These are phyloP conservation scores for Wickerhamomyces silvicola DNA, from an alignment of 805 yeast genomes.

Conservation along the genomic window DNA sequence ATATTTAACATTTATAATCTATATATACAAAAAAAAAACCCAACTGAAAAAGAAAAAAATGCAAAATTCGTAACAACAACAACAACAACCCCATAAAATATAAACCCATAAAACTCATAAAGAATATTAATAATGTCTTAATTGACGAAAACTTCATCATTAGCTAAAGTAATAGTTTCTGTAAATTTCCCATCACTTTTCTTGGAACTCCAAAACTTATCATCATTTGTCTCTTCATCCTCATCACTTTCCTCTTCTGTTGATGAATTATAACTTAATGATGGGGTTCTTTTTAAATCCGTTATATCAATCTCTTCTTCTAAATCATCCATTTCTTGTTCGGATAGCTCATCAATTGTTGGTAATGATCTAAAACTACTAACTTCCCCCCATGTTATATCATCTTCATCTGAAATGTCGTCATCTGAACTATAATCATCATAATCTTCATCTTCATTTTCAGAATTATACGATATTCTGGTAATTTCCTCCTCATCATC, in stretches of 20 bases:
- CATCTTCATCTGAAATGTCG: conserved; percentile 9
- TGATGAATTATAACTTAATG: conserved; percentile 12
- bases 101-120: too few relatives aligned
- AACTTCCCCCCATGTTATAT: conserved; percentile 2
- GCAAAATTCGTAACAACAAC: too few relatives aligned
- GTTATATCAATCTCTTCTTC: conserved; percentile 16
- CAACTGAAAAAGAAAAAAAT: too few relatives aligned
- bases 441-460: conserved; percentile 13
- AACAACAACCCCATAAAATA: too few relatives aligned
- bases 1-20: too few relatives aligned
- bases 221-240: too few relatives aligned
- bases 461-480: conserved; percentile 4
- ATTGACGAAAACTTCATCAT: too few relatives aligned
- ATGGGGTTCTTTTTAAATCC: conserved; percentile 13
- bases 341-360: conserved; percentile 17
- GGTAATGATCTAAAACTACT: conserved; percentile 18
- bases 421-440: conserved; percentile 9
- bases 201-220: too few relatives aligned
- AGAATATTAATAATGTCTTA: too few relatives aligned
- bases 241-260: conserved; percentile 11
- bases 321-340: conserved; percentile 14
- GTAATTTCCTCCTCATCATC: conserved; percentile 14
- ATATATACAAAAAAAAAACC: too few relatives aligned
- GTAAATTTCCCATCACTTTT: too few relatives aligned
- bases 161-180: too few relatives aligned